Evolutionary conservation across 176 grass and related monocot genomes (phyloP).

Genomic region (Chrysopogon serrulatus): DNA sequence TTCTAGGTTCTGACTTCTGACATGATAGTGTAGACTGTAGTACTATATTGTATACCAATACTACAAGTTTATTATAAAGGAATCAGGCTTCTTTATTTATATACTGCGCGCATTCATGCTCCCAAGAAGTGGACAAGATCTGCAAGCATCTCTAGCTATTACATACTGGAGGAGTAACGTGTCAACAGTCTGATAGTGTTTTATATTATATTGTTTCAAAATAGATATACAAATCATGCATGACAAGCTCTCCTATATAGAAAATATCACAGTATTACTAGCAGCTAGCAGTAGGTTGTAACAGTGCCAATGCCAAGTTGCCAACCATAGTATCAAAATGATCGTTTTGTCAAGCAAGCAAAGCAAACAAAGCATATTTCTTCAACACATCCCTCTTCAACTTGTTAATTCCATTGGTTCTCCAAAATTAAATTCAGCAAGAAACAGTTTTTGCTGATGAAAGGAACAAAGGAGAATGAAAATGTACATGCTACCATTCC

Average conservation of each 20-base stretch:
- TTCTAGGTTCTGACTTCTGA: slow-evolving; percentile 19
- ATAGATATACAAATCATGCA: not conserved
- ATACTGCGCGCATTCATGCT: not conserved
- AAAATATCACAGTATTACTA: not conserved
- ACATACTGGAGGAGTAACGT: not conserved
- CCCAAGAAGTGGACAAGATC: slow-evolving; percentile 5
- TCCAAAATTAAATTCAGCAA: not conserved
- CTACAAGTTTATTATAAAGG: not conserved
- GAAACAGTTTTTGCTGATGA: not conserved
- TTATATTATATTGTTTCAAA: not conserved
- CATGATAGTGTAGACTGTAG: not conserved
- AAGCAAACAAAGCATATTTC: not conserved
- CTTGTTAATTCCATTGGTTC: not conserved
- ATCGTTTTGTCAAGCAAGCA: not conserved
- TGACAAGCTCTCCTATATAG: not conserved
- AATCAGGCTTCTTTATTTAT: not conserved
- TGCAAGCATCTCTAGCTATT: not conserved
- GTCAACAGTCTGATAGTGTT: not conserved
- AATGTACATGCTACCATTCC: not conserved
- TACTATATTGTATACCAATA: not conserved
- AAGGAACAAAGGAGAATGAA: no score
- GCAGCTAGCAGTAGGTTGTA: not conserved
- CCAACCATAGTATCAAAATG: not conserved
- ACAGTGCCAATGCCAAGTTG: not conserved
- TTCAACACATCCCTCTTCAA: not conserved